Evolutionary conservation across 179 eudicot genomes (phyloP), one percentile per base, ranked within the genome.

Genomic region (Spergularia azorica): DNA sequence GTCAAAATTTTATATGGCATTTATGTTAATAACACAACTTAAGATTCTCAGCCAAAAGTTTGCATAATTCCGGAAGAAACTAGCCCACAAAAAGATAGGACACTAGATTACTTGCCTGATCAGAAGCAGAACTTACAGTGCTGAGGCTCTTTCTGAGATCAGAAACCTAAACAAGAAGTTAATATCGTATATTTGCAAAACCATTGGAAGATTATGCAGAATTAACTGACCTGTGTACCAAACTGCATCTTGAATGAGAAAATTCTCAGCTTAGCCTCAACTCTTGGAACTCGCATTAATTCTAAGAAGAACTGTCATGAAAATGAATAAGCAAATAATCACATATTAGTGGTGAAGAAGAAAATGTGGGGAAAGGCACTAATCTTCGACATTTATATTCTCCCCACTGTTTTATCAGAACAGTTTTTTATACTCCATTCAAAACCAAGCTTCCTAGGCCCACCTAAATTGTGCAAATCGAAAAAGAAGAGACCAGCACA

Each of bases 181-280:
- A n/a, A 58, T 17, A 54, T 61, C 65, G 76, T 55, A 62, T 55
- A 50, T 48, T 48, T 43, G 62, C 43, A 76, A 63, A 39, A 20
- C 50, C 52, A 21, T 17, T 16, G 38, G 6, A 20, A 64, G 43
- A 48, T 70, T 48, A 46, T 17, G 17, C 57, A 26, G 17, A 17
- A 1, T 46, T 11, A 18, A 52, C 89, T 83, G 51, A 91, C 98
- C 97, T 92, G 98, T 75, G 89, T 65, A 72, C 50, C 61, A 76
- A 95, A 95, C 88, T 95, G 96, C 76, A 91, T 83, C 91, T 92
- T 95, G 84, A 92, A 95, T 15, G 94, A 92, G 79, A 91, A 92
- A 76, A 95, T 93, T 78, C 95, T 82, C 46, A 95, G 89, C 85
- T 95, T 95, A 60, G 91, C 84, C 75, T 93, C 96, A 71, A 88